These are phyloP conservation scores for Pseudisothecium myosuroides DNA, from an alignment of 225 moss, liverwort and hornwort genomes.

Conservation along the genomic window DNA sequence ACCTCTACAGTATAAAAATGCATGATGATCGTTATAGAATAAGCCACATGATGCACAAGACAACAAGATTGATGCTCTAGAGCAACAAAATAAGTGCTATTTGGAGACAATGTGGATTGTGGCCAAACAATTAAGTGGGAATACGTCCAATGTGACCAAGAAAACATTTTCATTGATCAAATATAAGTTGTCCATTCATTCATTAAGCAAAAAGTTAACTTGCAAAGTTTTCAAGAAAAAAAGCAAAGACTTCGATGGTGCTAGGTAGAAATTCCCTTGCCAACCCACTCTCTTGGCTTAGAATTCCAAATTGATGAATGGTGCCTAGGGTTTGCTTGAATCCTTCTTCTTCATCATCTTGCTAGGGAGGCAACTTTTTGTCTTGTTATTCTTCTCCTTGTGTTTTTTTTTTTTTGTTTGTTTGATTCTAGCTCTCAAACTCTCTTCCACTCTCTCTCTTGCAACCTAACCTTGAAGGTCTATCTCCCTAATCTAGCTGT, in stretches of 20 bases:
- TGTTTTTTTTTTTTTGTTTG: not conserved
- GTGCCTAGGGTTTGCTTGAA: not conserved
- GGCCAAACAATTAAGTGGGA: fast-evolving
- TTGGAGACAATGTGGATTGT: not conserved
- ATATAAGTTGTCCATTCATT: not conserved
- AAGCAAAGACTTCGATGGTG: not conserved
- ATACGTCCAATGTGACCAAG: fast-evolving
- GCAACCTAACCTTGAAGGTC: not conserved
- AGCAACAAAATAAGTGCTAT: fast-evolving
- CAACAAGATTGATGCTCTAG: fast-evolving
- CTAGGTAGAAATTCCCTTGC: not conserved
- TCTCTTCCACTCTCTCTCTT: not conserved
- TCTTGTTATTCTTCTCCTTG: not conserved
- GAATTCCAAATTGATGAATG: not conserved
- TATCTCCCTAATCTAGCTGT: fast-evolving
- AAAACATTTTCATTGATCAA: too few relatives aligned
- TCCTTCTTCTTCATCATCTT: not conserved
- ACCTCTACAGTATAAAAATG: fast-evolving
- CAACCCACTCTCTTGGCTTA: fast-evolving
- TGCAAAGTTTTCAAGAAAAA: not conserved
- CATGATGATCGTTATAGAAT: not conserved
- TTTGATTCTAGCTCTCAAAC: not conserved
- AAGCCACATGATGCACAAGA: fast-evolving
- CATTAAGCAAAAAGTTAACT: not conserved
- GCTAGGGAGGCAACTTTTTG: fast-evolving